phyloP scores from a whole-genome alignment of 257 asterid species.

The Sherardia arvensis region DNA sequence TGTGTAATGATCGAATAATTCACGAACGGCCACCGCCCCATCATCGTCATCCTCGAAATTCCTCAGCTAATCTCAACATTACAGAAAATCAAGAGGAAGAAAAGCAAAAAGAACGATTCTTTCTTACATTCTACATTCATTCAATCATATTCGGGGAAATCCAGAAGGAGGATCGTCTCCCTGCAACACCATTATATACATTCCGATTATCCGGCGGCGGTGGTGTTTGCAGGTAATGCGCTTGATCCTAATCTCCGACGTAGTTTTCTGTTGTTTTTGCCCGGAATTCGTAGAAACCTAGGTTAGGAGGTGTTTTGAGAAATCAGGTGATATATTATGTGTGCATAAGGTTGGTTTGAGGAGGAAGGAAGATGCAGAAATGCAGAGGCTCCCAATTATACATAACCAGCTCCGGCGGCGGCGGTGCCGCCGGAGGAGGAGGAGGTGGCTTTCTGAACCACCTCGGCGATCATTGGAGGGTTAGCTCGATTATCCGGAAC shows the following conservation, averaged over 20 bases:
- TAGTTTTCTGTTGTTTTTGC: not conserved
- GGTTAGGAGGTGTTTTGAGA: not conserved
- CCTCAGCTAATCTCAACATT: slow-evolving; percentile 1
- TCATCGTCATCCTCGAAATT: slow-evolving; percentile 9
- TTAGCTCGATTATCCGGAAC: slow-evolving; percentile 52
- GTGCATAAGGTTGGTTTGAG: not conserved
- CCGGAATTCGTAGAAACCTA: not conserved
- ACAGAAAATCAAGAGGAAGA: not conserved
- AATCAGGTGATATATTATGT: not conserved
- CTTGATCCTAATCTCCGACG: not conserved
- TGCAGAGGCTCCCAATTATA: slow-evolving; percentile 54
- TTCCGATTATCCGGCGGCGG: slow-evolving; percentile 39
- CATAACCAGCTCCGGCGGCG: slow-evolving; percentile 28
- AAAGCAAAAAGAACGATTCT: not conserved
- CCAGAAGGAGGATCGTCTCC: slow-evolving; percentile 2
- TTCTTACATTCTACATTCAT: not conserved
- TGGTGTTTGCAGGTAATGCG: slow-evolving; percentile 58
- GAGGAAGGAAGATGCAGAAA: slow-evolving; percentile 71
- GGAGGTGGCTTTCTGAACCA: slow-evolving; percentile 51
- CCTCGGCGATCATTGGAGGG: slow-evolving; percentile 63
- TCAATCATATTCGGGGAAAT: not conserved
- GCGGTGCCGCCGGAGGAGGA: slow-evolving; percentile 25
- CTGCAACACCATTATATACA: slow-evolving; percentile 34
- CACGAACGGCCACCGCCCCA: slow-evolving; percentile 15
- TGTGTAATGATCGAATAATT: not conserved